Percentiles rank a stretch among this genome's conserved stretches.
Conservation (phyloP, 2,329 filamentous ascomycete species). For the Fusarium brevicatenulatum region DNA sequence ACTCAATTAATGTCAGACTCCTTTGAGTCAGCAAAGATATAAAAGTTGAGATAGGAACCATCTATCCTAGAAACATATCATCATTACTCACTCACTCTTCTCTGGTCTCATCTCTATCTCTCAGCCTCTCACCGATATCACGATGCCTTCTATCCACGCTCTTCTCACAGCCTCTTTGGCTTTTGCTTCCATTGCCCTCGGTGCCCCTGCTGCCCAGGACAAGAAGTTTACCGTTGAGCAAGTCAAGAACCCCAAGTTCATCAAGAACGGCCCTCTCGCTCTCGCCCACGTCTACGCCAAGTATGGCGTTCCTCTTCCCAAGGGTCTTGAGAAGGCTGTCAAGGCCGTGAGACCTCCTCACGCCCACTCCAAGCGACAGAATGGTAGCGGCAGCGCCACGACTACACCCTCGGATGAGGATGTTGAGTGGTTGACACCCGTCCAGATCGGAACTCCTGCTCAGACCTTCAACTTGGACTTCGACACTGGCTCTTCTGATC, state of each 20-base stretch:
- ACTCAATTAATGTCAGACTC: not conserved
- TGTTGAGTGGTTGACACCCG: slow-evolving; percentile 53
- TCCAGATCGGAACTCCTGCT: slow-evolving; percentile 56
- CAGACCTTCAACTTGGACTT: slow-evolving; percentile 57
- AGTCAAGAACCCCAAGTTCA: slow-evolving; percentile 50
- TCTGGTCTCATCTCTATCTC: not conserved
- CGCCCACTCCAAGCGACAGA: slow-evolving; percentile 40
- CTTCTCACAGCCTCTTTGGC: slow-evolving; percentile 35
- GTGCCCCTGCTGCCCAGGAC: slow-evolving; percentile 23
- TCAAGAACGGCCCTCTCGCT: slow-evolving; percentile 48
- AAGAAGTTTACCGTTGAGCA: slow-evolving; percentile 48
- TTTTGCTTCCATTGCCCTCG: slow-evolving; percentile 31
- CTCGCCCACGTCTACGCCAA: slow-evolving; percentile 51
- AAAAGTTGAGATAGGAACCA: not conserved
- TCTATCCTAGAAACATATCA: not conserved
- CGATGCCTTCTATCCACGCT: slow-evolving; percentile 23
- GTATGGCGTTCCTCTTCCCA: slow-evolving; percentile 49
- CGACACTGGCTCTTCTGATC: slow-evolving; percentile 59
- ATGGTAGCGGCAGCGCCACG: slow-evolving; percentile 42
- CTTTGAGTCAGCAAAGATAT: not conserved
- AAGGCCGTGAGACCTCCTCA: slow-evolving; percentile 25
- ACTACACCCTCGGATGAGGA: slow-evolving; percentile 46
- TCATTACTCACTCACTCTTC: not conserved
- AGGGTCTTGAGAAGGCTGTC: slow-evolving; percentile 43
- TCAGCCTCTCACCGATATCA: not conserved